Evolutionary conservation across 2,329 filamentous ascomycete genomes (phyloP).

Genomic region (Chaetomium strumarium): DNA sequence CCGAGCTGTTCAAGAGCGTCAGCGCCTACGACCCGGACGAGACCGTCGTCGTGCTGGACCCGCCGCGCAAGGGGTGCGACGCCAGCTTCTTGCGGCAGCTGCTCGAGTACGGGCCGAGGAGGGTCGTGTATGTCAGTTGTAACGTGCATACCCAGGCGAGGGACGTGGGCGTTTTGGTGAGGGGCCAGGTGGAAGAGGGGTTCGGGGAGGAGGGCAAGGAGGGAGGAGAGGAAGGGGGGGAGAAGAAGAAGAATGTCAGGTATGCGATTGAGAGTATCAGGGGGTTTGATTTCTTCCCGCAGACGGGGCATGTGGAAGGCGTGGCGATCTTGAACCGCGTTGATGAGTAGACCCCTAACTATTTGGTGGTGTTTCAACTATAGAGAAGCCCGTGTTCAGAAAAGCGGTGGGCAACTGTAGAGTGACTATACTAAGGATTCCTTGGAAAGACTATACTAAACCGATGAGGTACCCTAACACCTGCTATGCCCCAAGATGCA

Average conservation of each 20-base stretch:
- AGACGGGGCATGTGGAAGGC: constrained; percentile 67
- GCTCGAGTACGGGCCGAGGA: constrained; percentile 65
- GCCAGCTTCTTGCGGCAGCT: constrained; percentile 76
- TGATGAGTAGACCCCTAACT: constrained; percentile 28
- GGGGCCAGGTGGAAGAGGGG: constrained; percentile 47
- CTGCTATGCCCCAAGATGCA: not conserved
- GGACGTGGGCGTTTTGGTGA: constrained; percentile 82
- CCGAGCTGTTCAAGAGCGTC: constrained; percentile 72
- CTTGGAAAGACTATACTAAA: not conserved
- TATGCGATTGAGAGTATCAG: constrained; percentile 88
- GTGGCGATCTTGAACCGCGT: constrained; percentile 59
- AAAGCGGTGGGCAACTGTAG: not conserved
- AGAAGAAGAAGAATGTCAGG: constrained; percentile 35
- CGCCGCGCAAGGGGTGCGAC: constrained; percentile 93
- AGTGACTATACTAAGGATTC: not conserved
- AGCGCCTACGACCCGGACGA: constrained; percentile 63
- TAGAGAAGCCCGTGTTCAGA: not conserved
- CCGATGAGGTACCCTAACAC: not conserved
- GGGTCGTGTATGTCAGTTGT: constrained; percentile 91
- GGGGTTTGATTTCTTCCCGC: constrained; percentile 97
- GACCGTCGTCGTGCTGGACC: constrained; percentile 92
- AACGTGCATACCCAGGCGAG: constrained; percentile 97
- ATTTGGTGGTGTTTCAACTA: not conserved
- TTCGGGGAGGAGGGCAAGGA: constrained; percentile 18
- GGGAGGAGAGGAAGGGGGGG: constrained; percentile 21